These are phyloP conservation scores for Wallacemonas rigidus DNA, from an alignment of 208 protist species.

Conservation along the genomic window DNA sequence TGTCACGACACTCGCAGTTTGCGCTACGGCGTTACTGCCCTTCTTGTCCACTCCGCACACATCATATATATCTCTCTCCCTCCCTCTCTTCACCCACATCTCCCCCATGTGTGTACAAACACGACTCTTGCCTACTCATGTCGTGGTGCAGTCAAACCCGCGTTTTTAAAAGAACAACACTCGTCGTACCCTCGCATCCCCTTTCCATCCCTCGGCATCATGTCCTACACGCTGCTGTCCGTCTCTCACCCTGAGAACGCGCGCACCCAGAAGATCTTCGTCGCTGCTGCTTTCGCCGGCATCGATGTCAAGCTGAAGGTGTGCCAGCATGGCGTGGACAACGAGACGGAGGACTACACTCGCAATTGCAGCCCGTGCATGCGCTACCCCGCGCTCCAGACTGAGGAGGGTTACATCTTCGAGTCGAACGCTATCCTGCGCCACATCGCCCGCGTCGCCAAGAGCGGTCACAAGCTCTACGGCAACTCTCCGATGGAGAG, in stretches of 20 bases:
- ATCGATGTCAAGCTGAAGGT: slow-evolving; percentile 49
- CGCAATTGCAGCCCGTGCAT: slow-evolving; percentile 70
- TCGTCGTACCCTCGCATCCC: no score
- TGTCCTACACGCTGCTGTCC: slow-evolving; percentile 44
- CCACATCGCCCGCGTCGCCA: slow-evolving; percentile 72
- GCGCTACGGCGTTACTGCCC: no score
- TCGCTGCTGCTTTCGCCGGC: slow-evolving; percentile 61
- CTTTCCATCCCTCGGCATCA: slow-evolving; percentile 1
- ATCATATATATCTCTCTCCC: slow-evolving; percentile 7
- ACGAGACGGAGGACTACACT: slow-evolving; percentile 61
- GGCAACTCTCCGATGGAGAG: slow-evolving; percentile 68
- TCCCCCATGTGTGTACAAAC: no score
- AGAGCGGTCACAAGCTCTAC: slow-evolving; percentile 65
- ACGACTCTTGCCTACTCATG: no score
- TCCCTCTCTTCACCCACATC: slow-evolving; percentile 17
- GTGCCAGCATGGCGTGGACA: slow-evolving; percentile 53
- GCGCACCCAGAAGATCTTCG: slow-evolving; percentile 61
- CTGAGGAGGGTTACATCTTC: slow-evolving; percentile 74
- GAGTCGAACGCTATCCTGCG: slow-evolving; percentile 89
- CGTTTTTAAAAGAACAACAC: no score
- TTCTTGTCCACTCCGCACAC: no score
- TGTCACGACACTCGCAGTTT: no score
- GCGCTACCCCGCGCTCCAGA: slow-evolving; percentile 74
- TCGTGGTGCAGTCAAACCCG: no score
- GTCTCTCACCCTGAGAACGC: slow-evolving; percentile 43